A percentile compares a stretch with the other conserved stretches of the same genome.
These are phyloP conservation scores for Hyaloscypha hepaticicola DNA, from an alignment of 495 filamentous ascomycete genomes.

Conservation along the genomic window DNA sequence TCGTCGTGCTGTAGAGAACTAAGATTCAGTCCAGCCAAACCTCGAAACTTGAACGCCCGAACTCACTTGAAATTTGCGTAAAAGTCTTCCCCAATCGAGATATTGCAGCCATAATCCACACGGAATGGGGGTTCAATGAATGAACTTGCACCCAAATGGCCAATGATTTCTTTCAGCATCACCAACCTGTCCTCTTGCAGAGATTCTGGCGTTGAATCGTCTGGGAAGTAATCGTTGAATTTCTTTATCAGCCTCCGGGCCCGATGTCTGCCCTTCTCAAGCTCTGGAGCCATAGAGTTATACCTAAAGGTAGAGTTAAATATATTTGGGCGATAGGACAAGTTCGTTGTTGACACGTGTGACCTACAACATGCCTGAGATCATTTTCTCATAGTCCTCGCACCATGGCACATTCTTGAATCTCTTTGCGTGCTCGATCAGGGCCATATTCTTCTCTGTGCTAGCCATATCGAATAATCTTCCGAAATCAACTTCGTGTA, in stretches of 20 bases:
- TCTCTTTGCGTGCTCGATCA: not conserved
- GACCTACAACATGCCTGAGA: conserved; percentile 51
- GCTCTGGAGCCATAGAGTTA: not conserved
- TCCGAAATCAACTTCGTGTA: no score
- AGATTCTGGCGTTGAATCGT: not conserved
- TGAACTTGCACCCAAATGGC: conserved; percentile 35
- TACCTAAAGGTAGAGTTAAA: not conserved
- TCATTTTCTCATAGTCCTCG: conserved; percentile 55
- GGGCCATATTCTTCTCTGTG: not conserved
- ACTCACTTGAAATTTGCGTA: conserved; percentile 55
- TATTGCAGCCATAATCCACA: conserved; percentile 58
- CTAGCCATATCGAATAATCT: conserved; percentile 11
- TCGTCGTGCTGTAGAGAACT: no score
- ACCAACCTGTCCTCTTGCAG: not conserved
- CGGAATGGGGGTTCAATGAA: conserved; percentile 52
- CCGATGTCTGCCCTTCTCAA: not conserved
- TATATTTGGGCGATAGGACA: not conserved
- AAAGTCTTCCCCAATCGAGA: conserved; percentile 47
- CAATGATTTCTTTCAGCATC: conserved; percentile 10
- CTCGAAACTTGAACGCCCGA: no score
- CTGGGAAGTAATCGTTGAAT: conserved; percentile 6
- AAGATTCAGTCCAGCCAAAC: no score
- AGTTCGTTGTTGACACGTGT: conserved; percentile 23
- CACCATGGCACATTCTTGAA: conserved; percentile 23
- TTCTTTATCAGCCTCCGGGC: not conserved